phyloP scores from a whole-genome alignment of 75 land plant species.

The Chamaecyparis obtusa region DNA sequence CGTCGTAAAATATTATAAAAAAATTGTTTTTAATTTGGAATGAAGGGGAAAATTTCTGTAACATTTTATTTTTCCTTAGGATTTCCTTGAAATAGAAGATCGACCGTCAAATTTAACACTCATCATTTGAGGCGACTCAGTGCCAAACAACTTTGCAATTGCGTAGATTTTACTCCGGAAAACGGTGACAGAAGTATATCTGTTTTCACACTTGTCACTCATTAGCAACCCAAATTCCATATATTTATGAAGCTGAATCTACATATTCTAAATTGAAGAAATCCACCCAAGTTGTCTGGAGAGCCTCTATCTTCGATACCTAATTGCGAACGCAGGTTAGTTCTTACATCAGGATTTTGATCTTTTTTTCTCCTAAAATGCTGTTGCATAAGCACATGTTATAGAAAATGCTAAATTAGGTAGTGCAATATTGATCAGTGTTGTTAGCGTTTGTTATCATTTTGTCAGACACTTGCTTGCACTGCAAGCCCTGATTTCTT shows the following conservation, averaged over 20 bases:
- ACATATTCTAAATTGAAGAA: neutral
- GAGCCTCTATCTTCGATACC: neutral
- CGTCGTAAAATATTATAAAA: too few species aligned
- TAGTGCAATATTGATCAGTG: neutral
- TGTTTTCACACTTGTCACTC: neutral
- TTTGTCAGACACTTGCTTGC: neutral
- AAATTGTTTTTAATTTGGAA: too few species aligned
- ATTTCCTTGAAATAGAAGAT: too few species aligned
- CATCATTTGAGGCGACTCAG: neutral
- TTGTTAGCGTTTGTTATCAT: neutral
- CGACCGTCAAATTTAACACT: neutral
- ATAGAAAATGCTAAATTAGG: neutral
- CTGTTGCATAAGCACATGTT: neutral
- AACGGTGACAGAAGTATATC: neutral
- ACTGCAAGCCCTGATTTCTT: neutral
- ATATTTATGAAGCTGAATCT: neutral
- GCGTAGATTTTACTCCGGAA: neutral
- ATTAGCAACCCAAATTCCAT: neutral
- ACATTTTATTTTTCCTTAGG: too few species aligned
- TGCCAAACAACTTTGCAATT: neutral
- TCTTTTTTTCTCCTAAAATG: neutral
- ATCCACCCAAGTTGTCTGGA: neutral
- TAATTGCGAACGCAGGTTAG: conserved; percentile 1
- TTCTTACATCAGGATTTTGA: neutral
- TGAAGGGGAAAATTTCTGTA: too few species aligned